Percentiles rank a stretch among this genome's conserved stretches.
phyloP scores from a whole-genome alignment of 2,329 filamentous ascomycete species.

The Aureobasidium mangrovei region DNA sequence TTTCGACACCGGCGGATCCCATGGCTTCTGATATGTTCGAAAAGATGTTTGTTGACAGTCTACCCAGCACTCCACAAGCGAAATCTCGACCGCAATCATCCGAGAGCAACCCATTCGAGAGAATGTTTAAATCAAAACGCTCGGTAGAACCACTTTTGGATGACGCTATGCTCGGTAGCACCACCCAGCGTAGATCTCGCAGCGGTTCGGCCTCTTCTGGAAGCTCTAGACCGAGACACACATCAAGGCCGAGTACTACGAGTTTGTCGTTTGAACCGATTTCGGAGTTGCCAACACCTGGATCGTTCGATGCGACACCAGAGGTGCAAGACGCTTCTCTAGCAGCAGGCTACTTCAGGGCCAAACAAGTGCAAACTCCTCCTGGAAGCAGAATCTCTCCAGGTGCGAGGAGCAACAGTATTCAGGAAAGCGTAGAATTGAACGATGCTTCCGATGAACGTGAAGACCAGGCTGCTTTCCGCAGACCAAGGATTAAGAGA shows the following conservation, averaged over 20 bases:
- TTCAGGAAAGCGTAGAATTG: neutral
- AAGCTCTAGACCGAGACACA: neutral
- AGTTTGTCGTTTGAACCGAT: slow-evolving; percentile 12
- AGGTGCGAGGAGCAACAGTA: neutral
- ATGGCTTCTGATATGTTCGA: slow-evolving; percentile 26
- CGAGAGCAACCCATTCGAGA: slow-evolving; percentile 11
- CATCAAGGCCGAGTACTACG: neutral
- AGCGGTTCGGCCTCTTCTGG: slow-evolving; percentile 2
- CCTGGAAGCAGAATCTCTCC: slow-evolving; percentile 1
- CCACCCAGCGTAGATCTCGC: neutral
- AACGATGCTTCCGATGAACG: neutral
- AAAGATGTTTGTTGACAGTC: slow-evolving; percentile 25
- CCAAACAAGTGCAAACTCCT: slow-evolving; percentile 16
- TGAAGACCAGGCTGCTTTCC: neutral
- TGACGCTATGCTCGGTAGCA: neutral
- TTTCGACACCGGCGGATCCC: slow-evolving; percentile 17
- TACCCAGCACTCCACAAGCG: slow-evolving; percentile 18
- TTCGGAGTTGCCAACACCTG: slow-evolving; percentile 11
- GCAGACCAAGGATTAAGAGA: slow-evolving; percentile 4
- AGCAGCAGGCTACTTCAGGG: slow-evolving; percentile 19
- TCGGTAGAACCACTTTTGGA: slow-evolving; percentile 4
- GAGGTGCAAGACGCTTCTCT: slow-evolving; percentile 21
- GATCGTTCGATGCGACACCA: slow-evolving; percentile 20
- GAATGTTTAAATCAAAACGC: slow-evolving; percentile 1
- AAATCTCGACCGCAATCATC: slow-evolving; percentile 6